A percentile compares a stretch with the other conserved stretches of the same genome.
phyloP scores from a whole-genome alignment of 129 eudicot genomes.

The Escallonia herrerae region DNA sequence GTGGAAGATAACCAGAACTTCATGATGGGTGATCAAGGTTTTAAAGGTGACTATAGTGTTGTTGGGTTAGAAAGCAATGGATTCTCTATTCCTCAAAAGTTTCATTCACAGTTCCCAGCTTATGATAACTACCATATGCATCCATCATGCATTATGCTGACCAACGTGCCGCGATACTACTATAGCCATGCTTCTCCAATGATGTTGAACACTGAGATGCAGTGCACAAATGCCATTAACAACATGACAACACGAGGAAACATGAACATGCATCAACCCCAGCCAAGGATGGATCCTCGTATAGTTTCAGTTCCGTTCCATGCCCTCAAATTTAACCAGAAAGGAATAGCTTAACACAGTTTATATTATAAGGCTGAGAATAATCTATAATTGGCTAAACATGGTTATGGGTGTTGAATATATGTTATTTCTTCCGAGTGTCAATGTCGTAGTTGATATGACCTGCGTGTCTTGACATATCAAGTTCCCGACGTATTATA shows the following conservation, averaged over 20 bases:
- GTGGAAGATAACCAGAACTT: constrained; percentile 13
- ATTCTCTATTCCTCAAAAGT: constrained; percentile 21
- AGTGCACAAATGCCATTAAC: constrained; percentile 16
- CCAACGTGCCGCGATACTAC: constrained; percentile 9
- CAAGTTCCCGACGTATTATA: too few species aligned
- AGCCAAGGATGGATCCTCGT: constrained; percentile 13
- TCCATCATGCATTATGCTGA: constrained; percentile 9
- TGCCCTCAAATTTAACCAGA: too few species aligned
- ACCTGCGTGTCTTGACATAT: too few species aligned
- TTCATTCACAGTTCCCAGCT: constrained; percentile 17
- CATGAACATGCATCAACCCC: constrained; percentile 29
- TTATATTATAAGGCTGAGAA: too few species aligned
- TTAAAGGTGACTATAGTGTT: constrained; percentile 4
- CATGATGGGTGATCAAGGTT: constrained; percentile 8
- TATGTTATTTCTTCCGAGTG: too few species aligned
- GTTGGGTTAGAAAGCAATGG: constrained; percentile 19
- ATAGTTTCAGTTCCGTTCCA: too few species aligned
- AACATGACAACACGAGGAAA: constrained; percentile 26
- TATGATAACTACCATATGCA: constrained; percentile 4
- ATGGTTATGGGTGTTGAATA: too few species aligned
- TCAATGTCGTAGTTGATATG: too few species aligned
- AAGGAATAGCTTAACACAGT: too few species aligned
- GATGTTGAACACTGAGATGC: constrained; percentile 21
- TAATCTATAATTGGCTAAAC: too few species aligned
- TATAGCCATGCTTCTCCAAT: constrained; percentile 26